These are phyloP conservation scores for Chrysoporthe austroafricana DNA, from an alignment of 2,329 filamentous ascomycete species.

Conservation along the genomic window DNA sequence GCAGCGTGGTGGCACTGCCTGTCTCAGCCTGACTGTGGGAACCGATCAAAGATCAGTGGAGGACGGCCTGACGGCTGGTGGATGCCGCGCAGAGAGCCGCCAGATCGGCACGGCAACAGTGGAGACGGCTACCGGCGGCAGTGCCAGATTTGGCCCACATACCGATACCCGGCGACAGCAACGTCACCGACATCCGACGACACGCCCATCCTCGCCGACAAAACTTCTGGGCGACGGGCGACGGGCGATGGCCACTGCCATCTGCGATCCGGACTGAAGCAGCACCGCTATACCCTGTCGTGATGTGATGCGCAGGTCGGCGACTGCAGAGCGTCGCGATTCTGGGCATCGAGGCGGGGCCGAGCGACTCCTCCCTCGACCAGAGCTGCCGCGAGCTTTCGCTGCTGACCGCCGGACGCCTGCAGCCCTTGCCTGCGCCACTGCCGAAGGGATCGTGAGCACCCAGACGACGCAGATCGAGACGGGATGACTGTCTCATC, in stretches of 20 bases:
- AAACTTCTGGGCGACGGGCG: neutral
- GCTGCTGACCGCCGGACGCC: neutral
- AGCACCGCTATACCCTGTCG: neutral
- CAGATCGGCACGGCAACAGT: constrained; percentile 9
- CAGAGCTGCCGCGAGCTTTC: neutral
- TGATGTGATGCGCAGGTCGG: neutral
- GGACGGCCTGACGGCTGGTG: neutral
- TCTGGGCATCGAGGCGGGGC: neutral
- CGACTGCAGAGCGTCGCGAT: neutral
- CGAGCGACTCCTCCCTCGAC: neutral
- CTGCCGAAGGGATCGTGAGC: neutral
- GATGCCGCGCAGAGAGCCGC: constrained; percentile 12
- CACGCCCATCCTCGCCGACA: neutral
- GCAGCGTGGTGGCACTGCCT: neutral
- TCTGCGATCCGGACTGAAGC: neutral
- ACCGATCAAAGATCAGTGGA: neutral
- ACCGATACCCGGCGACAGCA: constrained; percentile 10
- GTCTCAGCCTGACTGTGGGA: neutral
- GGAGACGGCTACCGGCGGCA: constrained; percentile 6
- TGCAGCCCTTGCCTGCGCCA: neutral
- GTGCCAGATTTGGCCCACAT: neutral
- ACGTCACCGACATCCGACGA: constrained; percentile 7
- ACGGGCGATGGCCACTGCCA: too few species aligned
- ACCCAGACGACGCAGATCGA: neutral
- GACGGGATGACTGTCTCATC: neutral